Conservation (phyloP, 2,329 filamentous ascomycete species). For the Colletotrichum sp. region DNA sequence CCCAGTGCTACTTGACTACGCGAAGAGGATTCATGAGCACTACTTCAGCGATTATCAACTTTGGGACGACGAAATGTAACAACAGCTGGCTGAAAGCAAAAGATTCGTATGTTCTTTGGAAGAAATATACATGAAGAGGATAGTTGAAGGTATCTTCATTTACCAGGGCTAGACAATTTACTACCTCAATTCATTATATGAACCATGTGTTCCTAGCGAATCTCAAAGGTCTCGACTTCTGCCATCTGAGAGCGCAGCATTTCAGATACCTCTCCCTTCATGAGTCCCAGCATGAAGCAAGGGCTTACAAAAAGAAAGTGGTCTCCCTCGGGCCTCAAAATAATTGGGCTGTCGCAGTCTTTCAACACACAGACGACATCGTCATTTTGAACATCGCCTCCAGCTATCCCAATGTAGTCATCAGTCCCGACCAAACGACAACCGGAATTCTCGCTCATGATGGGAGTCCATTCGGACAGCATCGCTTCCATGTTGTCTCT, state of each 20-base stretch:
- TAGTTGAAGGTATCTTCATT: not conserved
- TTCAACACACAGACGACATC: not conserved
- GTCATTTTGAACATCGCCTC: not conserved
- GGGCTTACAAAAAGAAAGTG: not conserved
- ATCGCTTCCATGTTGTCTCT: not conserved
- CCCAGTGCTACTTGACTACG: not conserved
- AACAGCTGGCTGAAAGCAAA: not conserved
- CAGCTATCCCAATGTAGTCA: not conserved
- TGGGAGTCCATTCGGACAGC: not conserved
- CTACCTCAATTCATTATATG: not conserved
- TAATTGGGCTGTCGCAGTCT: not conserved
- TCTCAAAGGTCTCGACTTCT: not conserved
- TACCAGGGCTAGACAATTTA: not conserved
- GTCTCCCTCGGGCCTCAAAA: not conserved
- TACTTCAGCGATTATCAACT: not conserved
- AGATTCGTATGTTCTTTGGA: not conserved
- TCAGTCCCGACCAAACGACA: not conserved
- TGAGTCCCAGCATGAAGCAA: not conserved
- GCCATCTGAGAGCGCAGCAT: not conserved
- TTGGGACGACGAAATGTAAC: not conserved
- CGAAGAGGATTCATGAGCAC: not conserved
- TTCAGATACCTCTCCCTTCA: not conserved
- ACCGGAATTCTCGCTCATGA: not conserved
- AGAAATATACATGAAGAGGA: not conserved
- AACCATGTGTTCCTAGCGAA: not conserved